These are phyloP conservation scores for Dactylis glomerata DNA, from an alignment of 176 grass and related monocot genomes.

Conservation along the genomic window DNA sequence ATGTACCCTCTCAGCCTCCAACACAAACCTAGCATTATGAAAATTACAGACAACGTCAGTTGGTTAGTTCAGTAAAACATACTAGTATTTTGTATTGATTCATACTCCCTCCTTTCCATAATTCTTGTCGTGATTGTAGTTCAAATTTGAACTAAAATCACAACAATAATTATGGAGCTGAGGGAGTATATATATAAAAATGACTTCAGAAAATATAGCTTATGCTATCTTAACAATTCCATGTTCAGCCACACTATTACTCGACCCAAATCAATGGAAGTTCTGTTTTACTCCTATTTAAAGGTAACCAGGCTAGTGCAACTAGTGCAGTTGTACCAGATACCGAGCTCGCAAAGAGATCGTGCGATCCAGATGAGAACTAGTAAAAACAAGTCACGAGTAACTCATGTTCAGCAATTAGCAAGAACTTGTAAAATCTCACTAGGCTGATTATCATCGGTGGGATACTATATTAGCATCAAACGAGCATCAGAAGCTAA, in stretches of 20 bases:
- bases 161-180: no score
- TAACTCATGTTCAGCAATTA: background rate
- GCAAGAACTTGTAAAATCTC: background rate
- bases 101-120: no score
- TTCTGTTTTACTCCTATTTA: no score
- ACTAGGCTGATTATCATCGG: background rate
- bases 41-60: constrained; percentile 8
- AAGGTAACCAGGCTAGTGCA: no score
- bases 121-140: no score
- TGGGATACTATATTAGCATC: background rate
- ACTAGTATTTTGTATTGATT: background rate
- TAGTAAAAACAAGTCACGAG: background rate
- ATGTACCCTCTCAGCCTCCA: constrained; percentile 23
- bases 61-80: background rate
- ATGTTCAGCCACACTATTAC: background rate
- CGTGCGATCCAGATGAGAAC: background rate
- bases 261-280: background rate
- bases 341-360: constrained; percentile 14
- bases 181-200: background rate
- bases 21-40: constrained; percentile 40
- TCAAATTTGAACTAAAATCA: no score
- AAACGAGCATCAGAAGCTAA: background rate
- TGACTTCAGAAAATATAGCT: background rate
- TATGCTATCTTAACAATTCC: background rate
- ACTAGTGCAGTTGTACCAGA: background rate